Evolutionary conservation across 2,329 filamentous ascomycete genomes (phyloP), one percentile per base, ranked within the genome.

Genomic region (Aphanocladium album): DNA sequence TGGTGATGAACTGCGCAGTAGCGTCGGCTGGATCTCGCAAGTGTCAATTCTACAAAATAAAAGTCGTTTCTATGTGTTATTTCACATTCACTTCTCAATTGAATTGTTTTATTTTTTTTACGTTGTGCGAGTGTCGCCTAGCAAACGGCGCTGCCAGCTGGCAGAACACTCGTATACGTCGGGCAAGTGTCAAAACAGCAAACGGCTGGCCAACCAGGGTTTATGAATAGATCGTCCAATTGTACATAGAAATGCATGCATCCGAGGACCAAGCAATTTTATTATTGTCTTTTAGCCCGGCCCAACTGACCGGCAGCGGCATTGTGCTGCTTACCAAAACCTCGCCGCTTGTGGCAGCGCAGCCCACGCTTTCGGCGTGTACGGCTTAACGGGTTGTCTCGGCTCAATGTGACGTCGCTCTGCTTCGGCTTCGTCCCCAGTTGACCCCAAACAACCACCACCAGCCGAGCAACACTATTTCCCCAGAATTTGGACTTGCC

Each of bases 401-500:
- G 73, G 73, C 73, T 73, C 69, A 73, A 47, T 67, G 63, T 67
- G 67, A 67, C 66, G 65, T 70, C 64, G 62, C 41, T 60, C 54
- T 46, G 62, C 33, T 57, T 60, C 63, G 61, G 63, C 63, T 52
- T 55, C 47, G 27, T 35, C 55, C 51, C 46, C 35, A 46, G 47
- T 52, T 33, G 23, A 61, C 61, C 30, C 39, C 56, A 57, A 54
- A 37, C 57, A 60, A 54, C 59, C 55, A 60, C 46, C 50, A 51
- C 55, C 43, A 60, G 46, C 61, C 61, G 56, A 59, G 50, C 57
- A 33, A 51, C 35, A 17, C 14, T 51, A 23, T 41, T 62, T 57
- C 45, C 51, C 56, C 60, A 45, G 51, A 46, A 41, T 62, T 54
- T 62, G 52, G n/a, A 30, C n/a, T 21, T 39, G 19, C 49, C 17